Evolutionary conservation across 2,329 filamentous ascomycete genomes (phyloP), one percentile per base, ranked within the genome.

Genomic region (Graphilbum ipis-grandicollis): DNA sequence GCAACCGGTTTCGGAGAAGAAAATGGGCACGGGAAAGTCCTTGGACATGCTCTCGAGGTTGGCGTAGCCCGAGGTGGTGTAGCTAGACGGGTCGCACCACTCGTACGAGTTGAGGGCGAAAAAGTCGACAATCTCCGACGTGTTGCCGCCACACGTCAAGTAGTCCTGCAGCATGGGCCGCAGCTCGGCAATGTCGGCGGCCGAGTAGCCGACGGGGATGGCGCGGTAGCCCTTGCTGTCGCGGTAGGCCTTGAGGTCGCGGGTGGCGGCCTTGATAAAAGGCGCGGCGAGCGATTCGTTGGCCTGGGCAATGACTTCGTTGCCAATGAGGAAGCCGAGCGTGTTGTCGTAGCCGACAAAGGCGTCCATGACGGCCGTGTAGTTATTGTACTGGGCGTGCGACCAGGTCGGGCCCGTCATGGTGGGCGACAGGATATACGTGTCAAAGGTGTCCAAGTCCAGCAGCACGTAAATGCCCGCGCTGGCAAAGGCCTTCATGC

Each of bases 1-100:
- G 66, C 84, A 93, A 40, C 84, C 84, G 3, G 82, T 90, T 57
- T 93, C 84, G 25, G 81, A 86, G 58, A 93, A 83, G 64, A 85
- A 86, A 48, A 90, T 83, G 17, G 82, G 84, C n/a, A 92, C 73
- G 33, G 75, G 77, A 55, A 84, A 86, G 47, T 71, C 56, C 28
- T 67, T 66, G 6, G 79, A 75, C 44, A 79, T 74, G 37, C 63
- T 55, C 52, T 84, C 67, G 21, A 92, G 70, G 43, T 63, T 62
- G 33, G 62, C 51, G 57, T 93, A 93, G 39, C 81, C 83, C 3
- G 83, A 73, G 6, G 54, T 60, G 19, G 60, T 45, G 56, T 75
- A 85, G 5, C 53, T 56, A 39, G 62, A 60, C 19, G 61, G 57
- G 42, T 76, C 76, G 48, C 78, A 83, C 78, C 78, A 83, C 51